phyloP scores from a whole-genome alignment of 352 stramenopile species.

The Phytophthora podocarpi region DNA sequence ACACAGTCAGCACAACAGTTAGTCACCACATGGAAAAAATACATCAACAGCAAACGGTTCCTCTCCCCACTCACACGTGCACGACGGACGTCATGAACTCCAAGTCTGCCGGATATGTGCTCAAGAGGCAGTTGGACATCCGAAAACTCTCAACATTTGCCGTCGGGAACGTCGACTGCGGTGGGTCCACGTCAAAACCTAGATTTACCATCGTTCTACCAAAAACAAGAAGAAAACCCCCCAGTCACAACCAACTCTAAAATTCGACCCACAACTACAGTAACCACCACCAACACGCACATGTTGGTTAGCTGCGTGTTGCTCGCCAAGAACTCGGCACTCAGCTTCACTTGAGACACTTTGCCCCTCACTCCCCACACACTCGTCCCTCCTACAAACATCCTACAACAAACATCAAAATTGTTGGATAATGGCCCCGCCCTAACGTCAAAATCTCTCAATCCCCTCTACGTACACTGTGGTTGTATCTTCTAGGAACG shows the following conservation, averaged over 20 bases:
- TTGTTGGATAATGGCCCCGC: no score
- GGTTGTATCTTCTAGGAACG: slow-evolving; percentile 35
- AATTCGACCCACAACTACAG: not conserved
- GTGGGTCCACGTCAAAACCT: slow-evolving; percentile 40
- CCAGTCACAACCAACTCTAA: not conserved
- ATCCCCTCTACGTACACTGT: slow-evolving; percentile 36
- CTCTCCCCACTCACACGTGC: slow-evolving; percentile 52
- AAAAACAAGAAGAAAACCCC: slow-evolving; percentile 11
- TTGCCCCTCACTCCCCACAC: slow-evolving; percentile 47
- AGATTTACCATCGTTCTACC: slow-evolving; percentile 61
- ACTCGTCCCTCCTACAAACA: slow-evolving; percentile 56
- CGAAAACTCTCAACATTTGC: slow-evolving; percentile 50
- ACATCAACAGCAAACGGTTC: not conserved
- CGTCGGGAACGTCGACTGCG: slow-evolving; percentile 57
- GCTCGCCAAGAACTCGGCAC: slow-evolving; percentile 32
- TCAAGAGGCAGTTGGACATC: slow-evolving; percentile 62
- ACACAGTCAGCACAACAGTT: not conserved
- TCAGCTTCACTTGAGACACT: slow-evolving; percentile 46
- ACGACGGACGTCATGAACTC: slow-evolving; percentile 51
- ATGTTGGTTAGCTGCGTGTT: slow-evolving; percentile 48
- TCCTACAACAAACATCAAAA: slow-evolving; percentile 28
- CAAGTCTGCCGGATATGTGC: slow-evolving; percentile 57
- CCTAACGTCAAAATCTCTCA: no score
- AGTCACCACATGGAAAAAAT: no score
- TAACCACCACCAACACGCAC: no score